phyloP scores from a whole-genome alignment of 352 stramenopile genomes.

The Elongisporangium senticosum region DNA sequence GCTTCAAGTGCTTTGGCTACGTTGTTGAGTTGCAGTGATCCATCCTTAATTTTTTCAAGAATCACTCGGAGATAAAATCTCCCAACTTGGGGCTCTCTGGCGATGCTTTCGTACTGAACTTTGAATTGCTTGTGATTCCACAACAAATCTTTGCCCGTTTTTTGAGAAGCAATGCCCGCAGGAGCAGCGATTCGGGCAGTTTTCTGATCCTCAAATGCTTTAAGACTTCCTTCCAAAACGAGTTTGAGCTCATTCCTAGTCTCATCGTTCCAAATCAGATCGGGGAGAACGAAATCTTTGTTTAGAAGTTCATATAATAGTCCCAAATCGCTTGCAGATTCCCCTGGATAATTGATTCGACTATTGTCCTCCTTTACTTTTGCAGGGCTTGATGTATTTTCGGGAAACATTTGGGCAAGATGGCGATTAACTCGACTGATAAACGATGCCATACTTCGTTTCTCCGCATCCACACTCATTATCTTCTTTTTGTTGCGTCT shows the following conservation, averaged over 20 bases:
- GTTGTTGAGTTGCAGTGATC: constrained; percentile 51
- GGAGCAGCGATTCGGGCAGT: constrained; percentile 14
- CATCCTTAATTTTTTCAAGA: constrained; percentile 59
- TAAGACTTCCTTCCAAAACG: constrained; percentile 35
- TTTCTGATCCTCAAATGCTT: constrained; percentile 51
- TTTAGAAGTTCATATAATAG: constrained; percentile 59
- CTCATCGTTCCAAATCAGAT: constrained; percentile 73
- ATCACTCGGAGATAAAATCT: constrained; percentile 72
- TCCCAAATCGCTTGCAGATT: constrained; percentile 62
- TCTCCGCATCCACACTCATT: constrained; percentile 3
- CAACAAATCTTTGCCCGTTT: constrained; percentile 14
- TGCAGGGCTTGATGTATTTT: constrained; percentile 12
- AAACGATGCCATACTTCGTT: constrained; percentile 39
- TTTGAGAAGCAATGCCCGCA: constrained; percentile 19
- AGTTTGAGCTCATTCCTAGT: constrained; percentile 49
- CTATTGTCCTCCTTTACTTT: constrained; percentile 43
- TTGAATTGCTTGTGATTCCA: constrained; percentile 75
- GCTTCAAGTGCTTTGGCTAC: constrained; percentile 37
- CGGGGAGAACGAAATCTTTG: constrained; percentile 69
- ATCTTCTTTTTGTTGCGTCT: constrained; percentile 17
- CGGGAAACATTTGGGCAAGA: constrained; percentile 35
- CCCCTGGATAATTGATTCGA: constrained; percentile 65
- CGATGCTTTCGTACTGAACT: constrained; percentile 58
- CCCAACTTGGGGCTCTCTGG: constrained; percentile 56
- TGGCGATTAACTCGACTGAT: constrained; percentile 67